phyloP scores from a whole-genome alignment of 2,329 filamentous ascomycete species.

The Fusarium gaditjirri region DNA sequence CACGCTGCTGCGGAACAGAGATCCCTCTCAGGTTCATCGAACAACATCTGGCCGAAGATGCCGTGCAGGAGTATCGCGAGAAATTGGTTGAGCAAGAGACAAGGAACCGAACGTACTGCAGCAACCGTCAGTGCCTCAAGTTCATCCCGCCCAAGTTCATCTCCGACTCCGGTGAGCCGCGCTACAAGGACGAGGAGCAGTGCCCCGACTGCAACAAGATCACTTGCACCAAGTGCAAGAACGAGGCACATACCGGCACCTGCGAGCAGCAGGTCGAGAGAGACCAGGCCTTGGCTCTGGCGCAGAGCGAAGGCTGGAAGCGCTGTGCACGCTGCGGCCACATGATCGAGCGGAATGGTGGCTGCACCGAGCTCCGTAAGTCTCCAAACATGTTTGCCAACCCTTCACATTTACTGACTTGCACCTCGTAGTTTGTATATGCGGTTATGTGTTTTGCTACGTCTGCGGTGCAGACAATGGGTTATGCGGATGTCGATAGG shows the following conservation, averaged over 20 bases:
- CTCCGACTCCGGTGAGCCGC: background rate
- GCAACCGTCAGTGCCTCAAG: constrained; percentile 52
- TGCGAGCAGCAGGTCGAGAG: constrained; percentile 57
- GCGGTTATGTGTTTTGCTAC: constrained; percentile 60
- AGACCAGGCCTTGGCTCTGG: constrained; percentile 54
- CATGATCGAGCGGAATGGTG: constrained; percentile 58
- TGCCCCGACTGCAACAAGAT: background rate
- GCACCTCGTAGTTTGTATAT: constrained; percentile 53
- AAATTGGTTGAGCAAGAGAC: background rate
- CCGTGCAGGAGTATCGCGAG: background rate
- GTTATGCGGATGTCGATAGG: constrained; percentile 39
- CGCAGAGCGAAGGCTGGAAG: constrained; percentile 58
- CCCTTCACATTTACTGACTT: background rate
- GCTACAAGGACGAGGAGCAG: background rate
- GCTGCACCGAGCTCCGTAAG: constrained; percentile 68
- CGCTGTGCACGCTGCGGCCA: constrained; percentile 57
- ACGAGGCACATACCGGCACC: constrained; percentile 54
- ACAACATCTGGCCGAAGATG: constrained; percentile 47
- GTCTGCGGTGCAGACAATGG: constrained; percentile 48
- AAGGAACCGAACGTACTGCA: constrained; percentile 62
- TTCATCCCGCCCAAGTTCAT: constrained; percentile 55
- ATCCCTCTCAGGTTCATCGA: constrained; percentile 52
- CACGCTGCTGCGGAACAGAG: constrained; percentile 58
- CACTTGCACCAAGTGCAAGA: constrained; percentile 63
- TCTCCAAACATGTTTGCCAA: constrained; percentile 7